Percentiles rank a stretch among this genome's conserved stretches.
These are phyloP conservation scores for Penicillium verrucosum DNA, from an alignment of 2,329 filamentous ascomycete genomes.

Conservation along the genomic window DNA sequence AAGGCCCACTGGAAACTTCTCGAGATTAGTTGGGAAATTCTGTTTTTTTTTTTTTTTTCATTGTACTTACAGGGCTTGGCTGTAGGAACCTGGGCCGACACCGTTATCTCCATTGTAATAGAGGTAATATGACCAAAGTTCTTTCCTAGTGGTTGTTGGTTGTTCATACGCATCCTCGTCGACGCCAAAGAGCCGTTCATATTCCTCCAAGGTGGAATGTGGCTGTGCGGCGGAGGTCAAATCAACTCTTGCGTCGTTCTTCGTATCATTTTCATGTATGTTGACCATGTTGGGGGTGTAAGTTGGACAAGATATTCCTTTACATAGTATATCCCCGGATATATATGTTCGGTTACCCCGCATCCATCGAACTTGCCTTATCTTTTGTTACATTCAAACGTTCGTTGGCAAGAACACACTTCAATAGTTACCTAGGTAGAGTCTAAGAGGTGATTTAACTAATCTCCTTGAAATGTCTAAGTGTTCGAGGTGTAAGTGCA, in stretches of 20 bases:
- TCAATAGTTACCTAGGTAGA: too few relatives aligned
- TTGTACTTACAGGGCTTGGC: constrained; percentile 35
- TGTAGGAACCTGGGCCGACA: constrained; percentile 42
- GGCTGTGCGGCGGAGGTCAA: constrained; percentile 2
- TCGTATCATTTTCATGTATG: neutral
- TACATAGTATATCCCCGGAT: neutral
- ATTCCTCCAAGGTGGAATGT: constrained; percentile 25
- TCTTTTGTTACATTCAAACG: neutral
- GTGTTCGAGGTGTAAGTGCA: neutral
- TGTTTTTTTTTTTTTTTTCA: neutral
- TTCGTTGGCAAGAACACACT: neutral
- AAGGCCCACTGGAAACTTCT: constrained; percentile 42
- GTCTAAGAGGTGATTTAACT: neutral
- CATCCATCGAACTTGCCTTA: neutral
- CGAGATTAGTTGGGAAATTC: neutral
- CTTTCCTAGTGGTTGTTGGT: constrained; percentile 41
- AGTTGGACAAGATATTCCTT: neutral
- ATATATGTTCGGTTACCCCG: neutral
- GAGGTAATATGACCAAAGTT: constrained; percentile 46
- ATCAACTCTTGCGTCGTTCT: constrained; percentile 14
- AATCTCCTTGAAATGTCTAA: neutral
- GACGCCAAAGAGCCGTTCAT: constrained; percentile 38
- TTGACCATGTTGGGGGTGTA: neutral
- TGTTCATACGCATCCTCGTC: constrained; percentile 38
- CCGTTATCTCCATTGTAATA: constrained; percentile 48